Evolutionary conservation across 352 stramenopile genomes (phyloP).

Genomic region (Phytophthora fragariae): DNA sequence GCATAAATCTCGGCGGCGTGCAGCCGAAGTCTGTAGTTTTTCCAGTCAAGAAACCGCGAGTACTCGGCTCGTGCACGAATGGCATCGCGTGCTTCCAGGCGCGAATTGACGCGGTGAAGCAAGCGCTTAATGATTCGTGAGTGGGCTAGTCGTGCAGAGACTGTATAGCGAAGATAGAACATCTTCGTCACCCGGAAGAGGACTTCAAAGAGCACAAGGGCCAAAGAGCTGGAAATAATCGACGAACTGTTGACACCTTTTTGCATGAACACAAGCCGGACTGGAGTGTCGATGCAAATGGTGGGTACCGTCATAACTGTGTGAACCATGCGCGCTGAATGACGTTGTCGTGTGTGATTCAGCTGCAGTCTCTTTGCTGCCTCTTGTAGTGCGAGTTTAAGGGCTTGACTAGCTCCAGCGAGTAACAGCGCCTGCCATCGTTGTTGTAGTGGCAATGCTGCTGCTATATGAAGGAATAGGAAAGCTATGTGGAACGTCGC

Average conservation of each 20-base stretch:
- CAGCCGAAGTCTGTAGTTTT: slow-evolving; percentile 40
- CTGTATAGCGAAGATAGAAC: slow-evolving; percentile 28
- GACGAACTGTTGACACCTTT: slow-evolving; percentile 20
- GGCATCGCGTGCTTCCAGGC: slow-evolving; percentile 30
- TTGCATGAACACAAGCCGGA: slow-evolving; percentile 49
- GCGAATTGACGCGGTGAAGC: slow-evolving; percentile 45
- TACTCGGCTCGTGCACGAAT: slow-evolving; percentile 38
- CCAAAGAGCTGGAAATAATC: slow-evolving; percentile 30
- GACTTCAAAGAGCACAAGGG: slow-evolving; percentile 40
- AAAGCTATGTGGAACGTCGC: slow-evolving; percentile 28
- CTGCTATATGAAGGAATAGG: slow-evolving; percentile 34
- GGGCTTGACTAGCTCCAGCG: slow-evolving; percentile 29
- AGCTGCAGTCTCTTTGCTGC: slow-evolving; percentile 37
- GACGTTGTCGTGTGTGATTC: slow-evolving; percentile 19
- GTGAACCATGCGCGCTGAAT: slow-evolving; percentile 34
- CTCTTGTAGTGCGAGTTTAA: slow-evolving; percentile 48
- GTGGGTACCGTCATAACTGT: slow-evolving; percentile 43
- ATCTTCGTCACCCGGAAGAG: slow-evolving; percentile 52
- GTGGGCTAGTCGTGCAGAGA: slow-evolving; percentile 29
- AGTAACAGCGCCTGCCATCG: slow-evolving; percentile 41
- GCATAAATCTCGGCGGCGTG: slow-evolving; percentile 52
- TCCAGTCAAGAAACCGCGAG: slow-evolving; percentile 50
- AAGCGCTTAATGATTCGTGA: slow-evolving; percentile 42
- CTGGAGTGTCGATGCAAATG: slow-evolving; percentile 41
- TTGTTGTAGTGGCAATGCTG: slow-evolving; percentile 20